Conservation (phyloP, 169 alveolate genomes). For the Eimeria necatrix region DNA sequence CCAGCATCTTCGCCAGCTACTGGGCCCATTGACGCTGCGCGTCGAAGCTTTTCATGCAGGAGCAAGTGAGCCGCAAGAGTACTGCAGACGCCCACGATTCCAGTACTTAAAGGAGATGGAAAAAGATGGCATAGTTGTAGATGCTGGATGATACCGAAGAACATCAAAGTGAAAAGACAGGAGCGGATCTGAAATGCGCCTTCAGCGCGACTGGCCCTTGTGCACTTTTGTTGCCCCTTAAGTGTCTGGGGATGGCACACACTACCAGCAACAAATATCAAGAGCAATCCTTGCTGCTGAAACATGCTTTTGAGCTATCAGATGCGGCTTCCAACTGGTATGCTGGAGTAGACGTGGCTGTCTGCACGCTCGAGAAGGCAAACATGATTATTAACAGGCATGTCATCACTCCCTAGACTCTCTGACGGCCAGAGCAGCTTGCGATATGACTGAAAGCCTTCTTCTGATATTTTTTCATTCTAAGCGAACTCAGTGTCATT, state of each 20-base stretch:
- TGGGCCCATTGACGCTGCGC: constrained; percentile 77
- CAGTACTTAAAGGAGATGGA: too few species aligned
- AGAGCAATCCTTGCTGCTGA: neutral
- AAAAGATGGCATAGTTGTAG: too few species aligned
- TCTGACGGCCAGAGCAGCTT: too few species aligned
- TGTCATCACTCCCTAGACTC: neutral
- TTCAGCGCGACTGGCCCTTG: too few species aligned
- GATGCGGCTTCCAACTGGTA: constrained; percentile 80
- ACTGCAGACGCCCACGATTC: neutral
- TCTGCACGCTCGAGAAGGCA: constrained; percentile 92
- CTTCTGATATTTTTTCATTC: too few species aligned
- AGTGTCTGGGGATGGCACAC: too few species aligned
- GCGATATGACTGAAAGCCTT: too few species aligned
- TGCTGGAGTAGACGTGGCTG: constrained; percentile 85
- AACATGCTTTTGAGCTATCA: neutral
- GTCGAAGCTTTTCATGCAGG: constrained; percentile 82
- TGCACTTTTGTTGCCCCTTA: too few species aligned
- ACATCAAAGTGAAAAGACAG: too few species aligned
- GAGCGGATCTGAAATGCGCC: too few species aligned
- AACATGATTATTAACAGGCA: constrained; percentile 85
- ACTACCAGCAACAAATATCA: too few species aligned
- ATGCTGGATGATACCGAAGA: too few species aligned
- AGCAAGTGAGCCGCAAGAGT: constrained; percentile 62
- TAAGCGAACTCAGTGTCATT: neutral
- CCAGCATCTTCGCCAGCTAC: constrained; percentile 78